Conservation (phyloP, 805 yeast genomes). For the Tetrapisispora taiwanensis region DNA sequence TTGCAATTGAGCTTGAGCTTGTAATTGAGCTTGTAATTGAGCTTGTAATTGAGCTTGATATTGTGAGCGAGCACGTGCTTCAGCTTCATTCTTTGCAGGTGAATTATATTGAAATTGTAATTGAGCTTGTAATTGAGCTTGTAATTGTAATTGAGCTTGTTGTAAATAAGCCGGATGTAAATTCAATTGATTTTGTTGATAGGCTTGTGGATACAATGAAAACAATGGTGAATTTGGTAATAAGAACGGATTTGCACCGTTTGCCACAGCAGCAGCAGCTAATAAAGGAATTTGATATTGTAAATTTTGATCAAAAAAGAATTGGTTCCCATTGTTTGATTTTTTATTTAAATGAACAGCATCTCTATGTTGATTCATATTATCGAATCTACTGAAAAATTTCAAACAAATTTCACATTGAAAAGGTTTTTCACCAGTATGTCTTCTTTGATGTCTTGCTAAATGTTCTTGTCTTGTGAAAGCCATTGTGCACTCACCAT, state of each 20-base stretch:
- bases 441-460: conserved; percentile 84
- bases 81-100: neutral
- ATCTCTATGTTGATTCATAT: conserved; percentile 82
- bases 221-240: neutral
- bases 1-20: neutral
- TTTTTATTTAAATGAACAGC: conserved; percentile 47
- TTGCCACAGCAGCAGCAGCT: neutral
- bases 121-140: neutral
- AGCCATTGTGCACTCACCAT: conserved; percentile 76
- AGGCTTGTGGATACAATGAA: neutral
- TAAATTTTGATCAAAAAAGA: neutral
- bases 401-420: conserved; percentile 74
- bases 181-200: neutral
- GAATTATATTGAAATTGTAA: neutral
- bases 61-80: neutral
- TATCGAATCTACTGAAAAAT: conserved; percentile 77
- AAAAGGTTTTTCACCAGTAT: conserved; percentile 90
- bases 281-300: neutral
- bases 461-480: conserved; percentile 86
- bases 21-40: neutral
- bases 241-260: neutral
- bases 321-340: neutral
- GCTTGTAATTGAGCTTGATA: neutral
- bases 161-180: neutral
- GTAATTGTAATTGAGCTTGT: neutral